phyloP scores from a whole-genome alignment of 352 stramenopile genomes.

The Phytopythium mirpurense region DNA sequence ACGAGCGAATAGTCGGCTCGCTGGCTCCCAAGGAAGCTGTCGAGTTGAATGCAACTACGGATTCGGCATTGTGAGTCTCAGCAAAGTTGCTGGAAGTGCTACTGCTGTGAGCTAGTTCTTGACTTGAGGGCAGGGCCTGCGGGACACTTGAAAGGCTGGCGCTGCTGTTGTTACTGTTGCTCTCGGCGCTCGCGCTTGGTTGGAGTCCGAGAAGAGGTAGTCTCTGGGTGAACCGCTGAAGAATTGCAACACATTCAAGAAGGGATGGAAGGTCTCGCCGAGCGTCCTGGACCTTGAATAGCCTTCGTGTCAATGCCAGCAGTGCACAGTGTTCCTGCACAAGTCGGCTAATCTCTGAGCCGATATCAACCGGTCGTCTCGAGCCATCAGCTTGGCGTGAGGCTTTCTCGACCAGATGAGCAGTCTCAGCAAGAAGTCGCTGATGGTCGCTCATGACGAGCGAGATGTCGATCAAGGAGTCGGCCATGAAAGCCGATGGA shows the following conservation, averaged over 20 bases:
- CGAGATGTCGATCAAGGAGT: conserved; percentile 66
- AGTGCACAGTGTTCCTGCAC: conserved; percentile 53
- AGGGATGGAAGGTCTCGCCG: conserved; percentile 41
- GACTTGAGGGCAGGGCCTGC: not conserved
- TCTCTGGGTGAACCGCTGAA: conserved; percentile 25
- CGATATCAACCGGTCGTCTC: conserved; percentile 20
- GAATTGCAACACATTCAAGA: conserved; percentile 47
- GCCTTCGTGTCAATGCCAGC: conserved; percentile 31
- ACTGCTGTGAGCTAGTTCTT: not conserved
- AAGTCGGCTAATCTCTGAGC: conserved; percentile 40
- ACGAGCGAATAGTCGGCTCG: conserved; percentile 13
- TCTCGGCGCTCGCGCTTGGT: conserved; percentile 2
- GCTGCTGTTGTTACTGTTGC: conserved; percentile 6
- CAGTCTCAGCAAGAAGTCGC: conserved; percentile 43
- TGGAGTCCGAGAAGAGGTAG: conserved; percentile 23
- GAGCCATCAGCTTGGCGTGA: conserved; percentile 12
- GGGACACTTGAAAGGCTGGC: not conserved
- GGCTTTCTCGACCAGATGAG: conserved; percentile 39
- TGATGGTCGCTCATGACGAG: conserved; percentile 77
- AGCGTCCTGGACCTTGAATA: conserved; percentile 55
- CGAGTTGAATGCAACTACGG: conserved; percentile 3
- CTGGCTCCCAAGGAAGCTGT: conserved; percentile 9
- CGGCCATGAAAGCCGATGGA: conserved; percentile 29
- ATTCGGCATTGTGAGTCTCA: not conserved
- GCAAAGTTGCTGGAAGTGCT: not conserved